A percentile compares a stretch with the other conserved stretches of the same genome.
Conservation (phyloP, 805 yeast genomes). For the Metschnikowia santaceciliae region DNA sequence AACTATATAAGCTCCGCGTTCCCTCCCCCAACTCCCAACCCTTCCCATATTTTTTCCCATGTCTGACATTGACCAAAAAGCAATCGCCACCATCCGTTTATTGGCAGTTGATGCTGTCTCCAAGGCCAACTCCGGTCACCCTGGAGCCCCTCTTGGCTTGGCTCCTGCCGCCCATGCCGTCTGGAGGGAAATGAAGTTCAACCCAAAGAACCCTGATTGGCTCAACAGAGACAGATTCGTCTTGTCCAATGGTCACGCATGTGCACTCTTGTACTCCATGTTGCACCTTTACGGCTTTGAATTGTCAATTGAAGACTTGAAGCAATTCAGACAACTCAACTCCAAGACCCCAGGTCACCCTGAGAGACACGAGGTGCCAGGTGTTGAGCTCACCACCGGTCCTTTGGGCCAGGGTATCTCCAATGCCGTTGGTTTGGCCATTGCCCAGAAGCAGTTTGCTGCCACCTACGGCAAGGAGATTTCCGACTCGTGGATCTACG, state of each 20-base stretch:
- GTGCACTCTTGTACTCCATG: slow-evolving; percentile 81
- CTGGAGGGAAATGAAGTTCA: slow-evolving; percentile 76
- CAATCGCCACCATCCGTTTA: slow-evolving; percentile 84
- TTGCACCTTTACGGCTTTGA: slow-evolving; percentile 84
- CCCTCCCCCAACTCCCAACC: not conserved
- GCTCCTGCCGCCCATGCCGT: slow-evolving; percentile 93
- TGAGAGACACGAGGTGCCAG: slow-evolving; percentile 76
- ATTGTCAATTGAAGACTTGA: slow-evolving; percentile 77
- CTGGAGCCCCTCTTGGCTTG: slow-evolving; percentile 98
- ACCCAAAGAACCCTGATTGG: slow-evolving; percentile 91
- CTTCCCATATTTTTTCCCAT: slow-evolving; percentile 10
- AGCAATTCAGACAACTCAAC: slow-evolving; percentile 82
- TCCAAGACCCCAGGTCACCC: slow-evolving; percentile 99
- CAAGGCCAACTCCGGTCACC: slow-evolving; percentile 94
- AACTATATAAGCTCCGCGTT: slow-evolving; percentile 4
- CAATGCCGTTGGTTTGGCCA: slow-evolving; percentile 94
- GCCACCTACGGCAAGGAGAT: slow-evolving; percentile 92
- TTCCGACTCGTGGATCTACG: slow-evolving; percentile 72
- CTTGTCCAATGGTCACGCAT: slow-evolving; percentile 94
- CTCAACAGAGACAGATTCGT: slow-evolving; percentile 94
- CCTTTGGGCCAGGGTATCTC: slow-evolving; percentile 98
- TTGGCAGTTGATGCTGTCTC: slow-evolving; percentile 85
- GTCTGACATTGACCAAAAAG: slow-evolving; percentile 57
- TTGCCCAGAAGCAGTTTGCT: slow-evolving; percentile 88
- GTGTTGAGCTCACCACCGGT: slow-evolving; percentile 97